These are phyloP conservation scores for Candida neerlandica DNA, from an alignment of 1,139 yeast species.

Conservation along the genomic window DNA sequence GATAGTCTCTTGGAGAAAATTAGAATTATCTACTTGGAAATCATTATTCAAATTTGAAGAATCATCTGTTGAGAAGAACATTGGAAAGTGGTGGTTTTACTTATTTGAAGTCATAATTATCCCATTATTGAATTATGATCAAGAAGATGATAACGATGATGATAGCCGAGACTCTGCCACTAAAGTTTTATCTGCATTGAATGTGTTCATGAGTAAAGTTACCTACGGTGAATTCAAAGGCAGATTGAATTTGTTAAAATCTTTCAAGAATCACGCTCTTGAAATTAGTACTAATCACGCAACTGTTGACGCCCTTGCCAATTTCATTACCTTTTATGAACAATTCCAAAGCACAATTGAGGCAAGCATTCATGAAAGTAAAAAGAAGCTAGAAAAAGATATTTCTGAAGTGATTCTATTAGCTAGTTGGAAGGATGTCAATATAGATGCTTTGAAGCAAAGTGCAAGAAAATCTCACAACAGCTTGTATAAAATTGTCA, in stretches of 20 bases:
- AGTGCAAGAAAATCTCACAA: slow-evolving; percentile 90
- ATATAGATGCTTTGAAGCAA: slow-evolving; percentile 88
- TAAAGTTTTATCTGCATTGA: slow-evolving; percentile 67
- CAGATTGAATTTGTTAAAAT: slow-evolving; percentile 59
- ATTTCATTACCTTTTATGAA: slow-evolving; percentile 63
- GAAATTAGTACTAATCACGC: slow-evolving; percentile 24
- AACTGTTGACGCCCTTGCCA: slow-evolving; percentile 51
- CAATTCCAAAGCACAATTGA: slow-evolving; percentile 60
- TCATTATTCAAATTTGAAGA: slow-evolving; percentile 74
- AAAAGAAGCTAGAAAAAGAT: slow-evolving; percentile 69
- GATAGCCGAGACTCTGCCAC: slow-evolving; percentile 27
- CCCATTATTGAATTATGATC: slow-evolving; percentile 33
- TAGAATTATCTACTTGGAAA: slow-evolving; percentile 88
- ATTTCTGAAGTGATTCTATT: slow-evolving; percentile 80
- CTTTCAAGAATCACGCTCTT: slow-evolving; percentile 59
- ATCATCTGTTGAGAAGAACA: slow-evolving; percentile 42
- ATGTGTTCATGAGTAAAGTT: slow-evolving; percentile 74
- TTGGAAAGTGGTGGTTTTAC: slow-evolving; percentile 92
- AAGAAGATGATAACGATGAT: slow-evolving; percentile 12
- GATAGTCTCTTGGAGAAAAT: slow-evolving; percentile 87
- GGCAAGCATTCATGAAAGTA: slow-evolving; percentile 46
- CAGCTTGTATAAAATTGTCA: slow-evolving; percentile 76
- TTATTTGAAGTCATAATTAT: slow-evolving; percentile 74
- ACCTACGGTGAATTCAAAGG: slow-evolving; percentile 70
- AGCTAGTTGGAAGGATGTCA: slow-evolving; percentile 98